phyloP scores from a whole-genome alignment of 2,329 filamentous ascomycete species.

The Sporothrix pallida region DNA sequence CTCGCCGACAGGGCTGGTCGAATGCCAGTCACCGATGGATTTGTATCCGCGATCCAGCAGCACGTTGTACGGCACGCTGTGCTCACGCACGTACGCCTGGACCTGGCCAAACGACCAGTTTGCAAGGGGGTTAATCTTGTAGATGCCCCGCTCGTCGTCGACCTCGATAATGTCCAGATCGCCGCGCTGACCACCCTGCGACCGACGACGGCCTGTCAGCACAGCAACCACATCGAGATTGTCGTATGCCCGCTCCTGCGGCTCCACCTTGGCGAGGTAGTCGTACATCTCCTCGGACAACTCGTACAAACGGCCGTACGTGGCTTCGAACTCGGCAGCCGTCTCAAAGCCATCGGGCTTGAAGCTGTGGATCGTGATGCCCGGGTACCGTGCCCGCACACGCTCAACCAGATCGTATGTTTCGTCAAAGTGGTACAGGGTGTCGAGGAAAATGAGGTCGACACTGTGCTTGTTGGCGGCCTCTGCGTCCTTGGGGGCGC shows the following conservation, averaged over 20 bases:
- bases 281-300: conserved; percentile 88
- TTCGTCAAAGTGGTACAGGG: conserved; percentile 80
- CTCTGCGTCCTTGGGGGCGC: conserved; percentile 47
- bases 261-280: conserved; percentile 97
- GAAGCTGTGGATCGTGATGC: conserved; percentile 84
- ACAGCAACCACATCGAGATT: conserved; percentile 88
- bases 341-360: conserved; percentile 79
- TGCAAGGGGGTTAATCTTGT: conserved; percentile 97
- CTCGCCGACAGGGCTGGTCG: conserved; percentile 84
- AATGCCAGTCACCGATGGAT: conserved; percentile 98
- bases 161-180: conserved; percentile 90
- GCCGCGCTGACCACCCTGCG: conserved; percentile 90
- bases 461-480: conserved; percentile 47
- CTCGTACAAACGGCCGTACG: conserved; percentile 87
- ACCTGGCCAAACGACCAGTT: conserved; percentile 94
- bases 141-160: conserved; percentile 81
- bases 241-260: conserved; percentile 86
- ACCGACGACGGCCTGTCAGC: conserved; percentile 87
- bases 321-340: conserved; percentile 76
- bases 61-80: conserved; percentile 91
- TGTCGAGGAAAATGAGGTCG: conserved; percentile 81
- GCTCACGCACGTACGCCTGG: conserved; percentile 80
- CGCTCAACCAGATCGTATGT: conserved; percentile 75
- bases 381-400: conserved; percentile 76
- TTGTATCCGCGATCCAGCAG: conserved; percentile 96